These are phyloP conservation scores for Fusarium sp. DNA, from an alignment of 2,329 filamentous ascomycete species.

Conservation along the genomic window DNA sequence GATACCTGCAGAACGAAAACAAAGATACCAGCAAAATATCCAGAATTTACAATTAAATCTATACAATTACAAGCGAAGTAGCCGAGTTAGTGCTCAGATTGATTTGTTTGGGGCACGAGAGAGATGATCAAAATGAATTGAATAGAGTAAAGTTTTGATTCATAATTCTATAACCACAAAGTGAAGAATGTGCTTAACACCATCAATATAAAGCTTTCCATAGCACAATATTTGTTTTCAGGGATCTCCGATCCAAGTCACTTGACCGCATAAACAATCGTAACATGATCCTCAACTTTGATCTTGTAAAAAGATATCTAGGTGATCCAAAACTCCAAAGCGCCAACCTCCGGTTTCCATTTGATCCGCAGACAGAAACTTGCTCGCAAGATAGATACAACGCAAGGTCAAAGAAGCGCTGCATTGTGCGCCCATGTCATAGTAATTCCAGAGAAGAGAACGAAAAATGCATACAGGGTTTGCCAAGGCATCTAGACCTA, in stretches of 20 bases:
- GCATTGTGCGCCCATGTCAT: not conserved
- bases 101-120: not conserved
- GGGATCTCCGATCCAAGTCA: not conserved
- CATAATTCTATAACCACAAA: constrained; percentile 3
- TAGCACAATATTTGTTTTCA: not conserved
- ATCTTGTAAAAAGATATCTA: not conserved
- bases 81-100: too few species aligned
- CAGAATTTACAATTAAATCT: not conserved
- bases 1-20: constrained; percentile 19
- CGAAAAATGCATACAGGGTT: not conserved
- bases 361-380: not conserved
- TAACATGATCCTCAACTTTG: not conserved
- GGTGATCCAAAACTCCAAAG: constrained; percentile 14
- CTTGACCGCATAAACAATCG: not conserved
- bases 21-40: constrained; percentile 23
- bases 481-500: not conserved
- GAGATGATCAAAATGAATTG: not conserved
- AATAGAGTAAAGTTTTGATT: constrained; percentile 7
- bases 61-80: not conserved
- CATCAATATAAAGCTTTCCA: not conserved
- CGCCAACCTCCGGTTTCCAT: not conserved
- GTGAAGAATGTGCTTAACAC: not conserved
- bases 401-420: not conserved
- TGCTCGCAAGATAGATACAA: not conserved
- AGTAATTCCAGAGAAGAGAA: not conserved